Evolutionary conservation across 306 rosid species (phyloP).

Genomic region (Castanopsis chinensis): DNA sequence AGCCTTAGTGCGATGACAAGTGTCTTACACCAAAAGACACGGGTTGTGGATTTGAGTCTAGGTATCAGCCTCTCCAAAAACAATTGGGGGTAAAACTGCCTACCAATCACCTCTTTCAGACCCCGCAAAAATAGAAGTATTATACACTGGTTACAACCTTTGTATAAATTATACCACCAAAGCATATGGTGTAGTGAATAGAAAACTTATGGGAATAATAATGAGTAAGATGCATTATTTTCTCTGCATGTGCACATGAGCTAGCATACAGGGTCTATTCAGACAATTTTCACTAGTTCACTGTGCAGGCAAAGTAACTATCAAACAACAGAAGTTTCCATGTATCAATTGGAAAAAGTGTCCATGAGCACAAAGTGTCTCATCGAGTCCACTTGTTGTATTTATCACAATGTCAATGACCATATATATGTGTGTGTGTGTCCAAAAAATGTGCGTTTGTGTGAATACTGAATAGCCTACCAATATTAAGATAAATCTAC

Average conservation of each 20-base stretch:
- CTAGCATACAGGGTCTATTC: not conserved
- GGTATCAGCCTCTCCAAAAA: no score
- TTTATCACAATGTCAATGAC: not conserved
- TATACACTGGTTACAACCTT: no score
- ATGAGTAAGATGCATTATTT: not conserved
- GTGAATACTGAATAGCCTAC: no score
- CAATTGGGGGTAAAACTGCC: no score
- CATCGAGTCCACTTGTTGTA: not conserved
- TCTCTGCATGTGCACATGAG: not conserved
- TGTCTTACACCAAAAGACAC: no score
- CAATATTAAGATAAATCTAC: not conserved
- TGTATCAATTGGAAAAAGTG: not conserved
- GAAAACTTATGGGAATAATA: not conserved
- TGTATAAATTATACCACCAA: not conserved
- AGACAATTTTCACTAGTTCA: not conserved
- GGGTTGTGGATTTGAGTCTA: no score
- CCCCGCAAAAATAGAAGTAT: no score
- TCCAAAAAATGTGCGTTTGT: not conserved
- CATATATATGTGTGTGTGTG: no score
- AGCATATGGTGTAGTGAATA: not conserved
- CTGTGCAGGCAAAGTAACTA: not conserved
- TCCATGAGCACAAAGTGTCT: not conserved
- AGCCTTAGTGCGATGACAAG: no score
- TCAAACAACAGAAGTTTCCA: not conserved
- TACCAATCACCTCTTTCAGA: no score